These are phyloP conservation scores for Solanum virginianum DNA, from an alignment of 257 asterid species.

Conservation along the genomic window DNA sequence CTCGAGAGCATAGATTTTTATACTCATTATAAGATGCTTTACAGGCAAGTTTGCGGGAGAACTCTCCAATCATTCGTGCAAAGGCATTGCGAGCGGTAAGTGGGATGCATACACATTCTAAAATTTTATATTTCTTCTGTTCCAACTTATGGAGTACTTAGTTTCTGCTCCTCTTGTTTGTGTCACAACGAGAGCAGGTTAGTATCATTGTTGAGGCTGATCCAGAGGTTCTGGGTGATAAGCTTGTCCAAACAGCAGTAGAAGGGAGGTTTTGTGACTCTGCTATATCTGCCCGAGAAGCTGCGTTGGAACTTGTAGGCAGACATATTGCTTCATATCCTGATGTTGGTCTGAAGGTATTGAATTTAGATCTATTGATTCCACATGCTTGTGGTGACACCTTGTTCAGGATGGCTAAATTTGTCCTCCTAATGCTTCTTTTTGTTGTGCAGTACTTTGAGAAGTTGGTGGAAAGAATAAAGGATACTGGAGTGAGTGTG, in stretches of 20 bases:
- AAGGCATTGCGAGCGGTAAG: constrained; percentile 98
- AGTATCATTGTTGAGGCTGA: constrained; percentile 97
- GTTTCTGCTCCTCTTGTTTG: constrained; percentile 5
- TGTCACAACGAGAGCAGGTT: constrained; percentile 45
- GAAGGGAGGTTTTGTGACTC: constrained; percentile 98
- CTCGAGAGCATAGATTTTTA: not conserved
- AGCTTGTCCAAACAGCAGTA: constrained; percentile 82
- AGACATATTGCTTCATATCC: constrained; percentile 98
- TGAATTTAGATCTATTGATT: constrained; percentile 9
- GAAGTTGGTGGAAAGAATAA: constrained; percentile 94
- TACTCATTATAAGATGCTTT: constrained; percentile 5
- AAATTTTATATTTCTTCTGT: constrained; percentile 1
- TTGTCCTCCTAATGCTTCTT: constrained; percentile 16
- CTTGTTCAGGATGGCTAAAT: not conserved
- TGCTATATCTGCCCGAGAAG: constrained; percentile 95
- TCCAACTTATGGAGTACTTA: not conserved
- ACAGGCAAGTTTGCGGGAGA: constrained; percentile 94
- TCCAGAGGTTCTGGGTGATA: constrained; percentile 93
- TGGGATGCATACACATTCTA: constrained; percentile 7
- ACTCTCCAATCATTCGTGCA: constrained; percentile 91
- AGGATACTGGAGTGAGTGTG: constrained; percentile 98
- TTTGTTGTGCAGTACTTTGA: constrained; percentile 63
- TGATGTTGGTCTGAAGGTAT: constrained; percentile 97
- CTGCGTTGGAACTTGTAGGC: constrained; percentile 99
- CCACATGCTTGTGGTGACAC: not conserved